These are phyloP conservation scores for Cyclotella baltica DNA, from an alignment of 108 stramenopile genomes.

Conservation along the genomic window DNA sequence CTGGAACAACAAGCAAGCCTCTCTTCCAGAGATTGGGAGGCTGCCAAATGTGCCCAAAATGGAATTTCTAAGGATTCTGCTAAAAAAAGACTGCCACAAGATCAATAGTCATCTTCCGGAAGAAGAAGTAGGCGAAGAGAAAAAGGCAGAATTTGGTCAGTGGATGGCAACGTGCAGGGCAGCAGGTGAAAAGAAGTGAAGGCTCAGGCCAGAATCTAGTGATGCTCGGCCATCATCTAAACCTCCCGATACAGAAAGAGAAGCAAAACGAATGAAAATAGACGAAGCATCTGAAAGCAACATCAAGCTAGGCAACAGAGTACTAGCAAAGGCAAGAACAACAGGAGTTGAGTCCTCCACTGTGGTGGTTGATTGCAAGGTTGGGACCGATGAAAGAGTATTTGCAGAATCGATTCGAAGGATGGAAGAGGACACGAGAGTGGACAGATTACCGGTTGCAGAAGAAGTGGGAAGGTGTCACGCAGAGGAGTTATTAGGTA, in stretches of 20 bases:
- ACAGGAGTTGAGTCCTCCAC: conserved; percentile 1
- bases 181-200: background rate
- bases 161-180: background rate
- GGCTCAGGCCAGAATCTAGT: background rate
- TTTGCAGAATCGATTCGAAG: background rate
- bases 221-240: conserved; percentile 2
- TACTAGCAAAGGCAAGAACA: background rate
- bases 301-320: background rate
- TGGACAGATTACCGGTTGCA: background rate
- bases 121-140: background rate
- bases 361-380: conserved; percentile 1
- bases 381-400: background rate
- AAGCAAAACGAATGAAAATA: no score
- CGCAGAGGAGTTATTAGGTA: no score
- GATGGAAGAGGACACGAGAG: no score
- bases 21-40: background rate
- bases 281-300: background rate
- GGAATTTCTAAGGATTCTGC: conserved; percentile 2
- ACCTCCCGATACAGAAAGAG: background rate
- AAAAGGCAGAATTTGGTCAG: background rate
- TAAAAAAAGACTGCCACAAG: background rate
- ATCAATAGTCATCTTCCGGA: no score
- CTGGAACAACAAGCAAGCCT: background rate
- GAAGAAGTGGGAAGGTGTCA: no score
- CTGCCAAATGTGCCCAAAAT: background rate